Evolutionary conservation across 768 basidiomycete species (phyloP).

Genomic region (Boletellus emodensis): DNA sequence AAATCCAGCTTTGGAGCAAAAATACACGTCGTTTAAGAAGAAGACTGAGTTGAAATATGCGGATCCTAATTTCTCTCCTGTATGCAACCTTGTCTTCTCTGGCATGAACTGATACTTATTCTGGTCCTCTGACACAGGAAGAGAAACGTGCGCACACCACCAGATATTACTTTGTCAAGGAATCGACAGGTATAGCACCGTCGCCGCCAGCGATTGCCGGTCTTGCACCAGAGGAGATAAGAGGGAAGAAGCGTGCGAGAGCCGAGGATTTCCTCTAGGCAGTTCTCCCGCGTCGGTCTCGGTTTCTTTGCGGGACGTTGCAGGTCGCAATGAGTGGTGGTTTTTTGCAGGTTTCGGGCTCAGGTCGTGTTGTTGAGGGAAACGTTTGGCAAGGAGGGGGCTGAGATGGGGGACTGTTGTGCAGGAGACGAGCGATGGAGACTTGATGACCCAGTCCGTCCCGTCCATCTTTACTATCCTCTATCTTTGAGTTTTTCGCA

Average conservation of each 20-base stretch:
- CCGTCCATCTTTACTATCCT: constrained; percentile 31
- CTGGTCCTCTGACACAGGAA: constrained; percentile 45
- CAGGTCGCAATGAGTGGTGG: constrained; percentile 30
- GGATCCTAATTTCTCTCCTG: constrained; percentile 78
- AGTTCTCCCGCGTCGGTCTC: constrained; percentile 23
- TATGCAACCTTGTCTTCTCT: constrained; percentile 33
- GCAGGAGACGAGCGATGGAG: constrained; percentile 24
- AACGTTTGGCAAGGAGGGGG: neutral
- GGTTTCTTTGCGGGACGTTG: constrained; percentile 25
- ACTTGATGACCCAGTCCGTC: constrained; percentile 35
- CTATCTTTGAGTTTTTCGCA: constrained; percentile 15
- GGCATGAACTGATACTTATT: neutral
- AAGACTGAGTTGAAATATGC: constrained; percentile 66
- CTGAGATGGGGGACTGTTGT: neutral
- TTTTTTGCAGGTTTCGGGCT: constrained; percentile 30
- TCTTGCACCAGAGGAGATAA: constrained; percentile 48
- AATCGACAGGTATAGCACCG: constrained; percentile 28
- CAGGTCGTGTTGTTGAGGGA: constrained; percentile 16
- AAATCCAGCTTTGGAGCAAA: constrained; percentile 55
- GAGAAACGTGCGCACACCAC: constrained; percentile 66
- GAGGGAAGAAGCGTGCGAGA: constrained; percentile 80
- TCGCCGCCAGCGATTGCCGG: constrained; percentile 27
- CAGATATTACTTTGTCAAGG: constrained; percentile 56
- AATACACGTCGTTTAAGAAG: constrained; percentile 74
- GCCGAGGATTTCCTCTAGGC: constrained; percentile 79